phyloP scores from a whole-genome alignment of 192 early-diverging fungal genomes.

The Funneliformis mosseae region DNA sequence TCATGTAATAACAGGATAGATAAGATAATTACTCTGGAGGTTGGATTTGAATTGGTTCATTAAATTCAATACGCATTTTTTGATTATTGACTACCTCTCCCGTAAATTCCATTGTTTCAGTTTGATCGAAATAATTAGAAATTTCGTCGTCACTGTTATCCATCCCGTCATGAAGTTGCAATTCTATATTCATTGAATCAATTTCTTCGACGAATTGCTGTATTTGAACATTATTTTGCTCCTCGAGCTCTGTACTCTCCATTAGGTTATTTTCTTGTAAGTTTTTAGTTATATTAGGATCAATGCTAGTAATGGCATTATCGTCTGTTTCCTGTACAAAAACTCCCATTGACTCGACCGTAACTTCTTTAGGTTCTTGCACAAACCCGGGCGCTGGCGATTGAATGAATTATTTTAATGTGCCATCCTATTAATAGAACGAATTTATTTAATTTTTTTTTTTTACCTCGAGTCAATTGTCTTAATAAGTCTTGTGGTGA shows the following conservation, averaged over 20 bases:
- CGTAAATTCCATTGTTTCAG: conserved; percentile 1
- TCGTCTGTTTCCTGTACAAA: too few relatives aligned
- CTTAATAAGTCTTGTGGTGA: conserved; percentile 15
- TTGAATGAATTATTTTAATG: background rate
- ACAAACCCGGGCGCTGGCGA: conserved; percentile 14
- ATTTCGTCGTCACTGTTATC: background rate
- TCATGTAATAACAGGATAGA: background rate
- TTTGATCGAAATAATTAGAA: conserved; percentile 4
- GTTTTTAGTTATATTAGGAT: background rate
- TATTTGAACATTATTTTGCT: background rate
- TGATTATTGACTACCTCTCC: background rate
- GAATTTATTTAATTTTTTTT: background rate
- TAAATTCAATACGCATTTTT: background rate
- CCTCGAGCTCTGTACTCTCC: background rate
- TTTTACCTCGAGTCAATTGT: conserved; percentile 14
- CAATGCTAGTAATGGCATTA: too few relatives aligned
- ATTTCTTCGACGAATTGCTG: background rate
- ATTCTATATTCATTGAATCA: background rate
- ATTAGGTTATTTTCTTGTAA: background rate
- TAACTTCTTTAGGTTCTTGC: background rate
- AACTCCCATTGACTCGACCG: background rate
- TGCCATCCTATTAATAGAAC: background rate
- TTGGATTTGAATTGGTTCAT: background rate
- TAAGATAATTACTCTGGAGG: background rate
- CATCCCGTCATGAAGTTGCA: background rate